phyloP scores from a whole-genome alignment of 768 basidiomycete genomes.

The Leccinellum luteum region DNA sequence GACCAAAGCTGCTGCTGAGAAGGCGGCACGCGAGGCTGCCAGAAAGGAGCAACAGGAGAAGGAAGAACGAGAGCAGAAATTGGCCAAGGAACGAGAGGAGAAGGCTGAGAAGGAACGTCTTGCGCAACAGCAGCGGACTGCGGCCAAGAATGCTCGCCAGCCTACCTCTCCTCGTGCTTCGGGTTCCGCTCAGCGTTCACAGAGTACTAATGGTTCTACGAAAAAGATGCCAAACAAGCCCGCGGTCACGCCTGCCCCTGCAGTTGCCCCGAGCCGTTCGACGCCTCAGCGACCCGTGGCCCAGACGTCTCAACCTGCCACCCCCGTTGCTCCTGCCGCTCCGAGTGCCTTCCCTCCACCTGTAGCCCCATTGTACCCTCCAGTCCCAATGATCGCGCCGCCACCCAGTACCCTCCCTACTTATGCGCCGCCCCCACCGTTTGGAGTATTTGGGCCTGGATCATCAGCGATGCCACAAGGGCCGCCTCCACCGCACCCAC shows the following conservation, averaged over 20 bases:
- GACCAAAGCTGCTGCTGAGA: constrained; percentile 49
- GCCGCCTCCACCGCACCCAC: constrained; percentile 46
- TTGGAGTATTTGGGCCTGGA: constrained; percentile 45
- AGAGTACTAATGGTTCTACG: constrained; percentile 43
- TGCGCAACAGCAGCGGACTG: constrained; percentile 50
- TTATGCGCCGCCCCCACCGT: constrained; percentile 50
- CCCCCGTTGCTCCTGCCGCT: constrained; percentile 35
- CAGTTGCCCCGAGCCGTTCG: constrained; percentile 35
- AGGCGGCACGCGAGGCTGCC: constrained; percentile 39
- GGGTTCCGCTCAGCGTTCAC: constrained; percentile 47
- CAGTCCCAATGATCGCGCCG: constrained; percentile 41
- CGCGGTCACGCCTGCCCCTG: constrained; percentile 26
- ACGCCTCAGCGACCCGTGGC: constrained; percentile 37
- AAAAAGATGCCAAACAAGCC: constrained; percentile 67
- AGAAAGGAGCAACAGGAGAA: constrained; percentile 51
- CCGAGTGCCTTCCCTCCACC: constrained; percentile 42
- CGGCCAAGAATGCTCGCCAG: constrained; percentile 44
- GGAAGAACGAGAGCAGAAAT: constrained; percentile 66
- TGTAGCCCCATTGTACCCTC: constrained; percentile 49
- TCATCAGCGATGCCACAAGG: constrained; percentile 42
- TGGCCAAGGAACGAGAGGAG: constrained; percentile 62
- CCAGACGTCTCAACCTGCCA: constrained; percentile 43
- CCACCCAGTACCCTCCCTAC: constrained; percentile 50
- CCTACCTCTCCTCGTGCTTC: constrained; percentile 53
- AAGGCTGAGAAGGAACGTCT: constrained; percentile 48